Evolutionary conservation across 2,329 filamentous ascomycete genomes (phyloP).

Genomic region (Monilinia laxa): DNA sequence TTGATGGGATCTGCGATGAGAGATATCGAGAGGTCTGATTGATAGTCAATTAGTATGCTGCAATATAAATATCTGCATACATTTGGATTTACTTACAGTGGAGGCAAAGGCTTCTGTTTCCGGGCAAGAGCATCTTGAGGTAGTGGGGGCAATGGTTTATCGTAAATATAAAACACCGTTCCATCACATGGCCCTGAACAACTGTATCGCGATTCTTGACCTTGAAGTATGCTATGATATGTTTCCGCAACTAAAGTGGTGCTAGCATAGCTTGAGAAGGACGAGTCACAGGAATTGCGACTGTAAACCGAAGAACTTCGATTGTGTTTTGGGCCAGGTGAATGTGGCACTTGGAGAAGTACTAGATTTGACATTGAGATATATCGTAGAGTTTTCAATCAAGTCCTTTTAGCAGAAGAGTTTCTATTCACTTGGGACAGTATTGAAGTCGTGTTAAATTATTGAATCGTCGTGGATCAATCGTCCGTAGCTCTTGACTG

Average conservation of each 20-base stretch:
- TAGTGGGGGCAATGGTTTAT: slow-evolving; percentile 20
- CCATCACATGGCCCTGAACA: slow-evolving; percentile 15
- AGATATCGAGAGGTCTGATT: slow-evolving; percentile 8
- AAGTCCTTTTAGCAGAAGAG: neutral
- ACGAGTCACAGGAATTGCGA: slow-evolving; percentile 16
- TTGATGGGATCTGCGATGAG: neutral
- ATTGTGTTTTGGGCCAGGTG: slow-evolving; percentile 6
- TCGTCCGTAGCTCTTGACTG: neutral
- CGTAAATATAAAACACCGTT: slow-evolving; percentile 21
- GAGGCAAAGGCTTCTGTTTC: slow-evolving; percentile 20
- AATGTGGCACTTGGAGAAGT: neutral
- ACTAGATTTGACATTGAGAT: neutral
- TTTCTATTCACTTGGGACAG: neutral
- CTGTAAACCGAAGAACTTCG: slow-evolving; percentile 17
- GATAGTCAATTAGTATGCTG: neutral
- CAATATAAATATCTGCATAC: neutral
- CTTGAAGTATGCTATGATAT: neutral
- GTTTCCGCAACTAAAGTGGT: neutral
- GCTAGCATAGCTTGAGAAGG: neutral
- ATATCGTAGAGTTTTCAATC: neutral
- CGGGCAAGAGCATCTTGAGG: slow-evolving; percentile 10
- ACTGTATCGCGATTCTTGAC: neutral
- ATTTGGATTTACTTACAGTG: neutral
- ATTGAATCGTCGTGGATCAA: neutral
- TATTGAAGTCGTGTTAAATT: neutral